Conservation (phyloP, 768 basidiomycete species). For the Galerina sulciceps region DNA sequence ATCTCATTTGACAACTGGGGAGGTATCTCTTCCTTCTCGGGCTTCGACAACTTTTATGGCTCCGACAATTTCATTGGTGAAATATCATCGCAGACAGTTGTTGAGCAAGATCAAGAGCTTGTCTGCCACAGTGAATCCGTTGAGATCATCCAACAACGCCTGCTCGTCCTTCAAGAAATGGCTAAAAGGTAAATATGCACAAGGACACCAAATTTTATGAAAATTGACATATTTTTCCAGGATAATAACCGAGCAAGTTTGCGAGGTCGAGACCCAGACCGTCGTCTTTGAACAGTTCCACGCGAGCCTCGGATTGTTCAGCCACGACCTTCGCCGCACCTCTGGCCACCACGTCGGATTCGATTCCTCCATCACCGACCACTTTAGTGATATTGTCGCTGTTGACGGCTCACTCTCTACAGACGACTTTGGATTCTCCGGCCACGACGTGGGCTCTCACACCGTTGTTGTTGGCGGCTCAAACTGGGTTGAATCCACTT, state of each 20-base stretch:
- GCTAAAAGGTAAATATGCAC: conserved; percentile 32
- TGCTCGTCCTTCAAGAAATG: conserved; percentile 47
- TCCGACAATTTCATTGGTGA: conserved; percentile 21
- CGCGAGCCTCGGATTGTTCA: conserved; percentile 39
- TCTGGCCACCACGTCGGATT: conserved; percentile 41
- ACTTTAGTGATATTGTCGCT: conserved; percentile 32
- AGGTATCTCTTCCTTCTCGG: conserved; percentile 15
- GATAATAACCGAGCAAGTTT: conserved; percentile 48
- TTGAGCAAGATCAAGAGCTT: conserved; percentile 34
- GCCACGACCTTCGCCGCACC: conserved; percentile 40
- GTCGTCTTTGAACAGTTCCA: conserved; percentile 47
- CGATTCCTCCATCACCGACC: conserved; percentile 37
- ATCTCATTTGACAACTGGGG: conserved; percentile 21
- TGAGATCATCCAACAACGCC: conserved; percentile 48
- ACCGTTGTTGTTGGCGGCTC: conserved; percentile 37
- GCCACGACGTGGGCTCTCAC: conserved; percentile 40
- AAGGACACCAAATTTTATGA: too few species aligned
- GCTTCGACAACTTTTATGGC: conserved; percentile 21
- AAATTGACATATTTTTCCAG: too few species aligned
- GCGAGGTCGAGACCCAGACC: conserved; percentile 52
- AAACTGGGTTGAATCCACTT: conserved; percentile 39
- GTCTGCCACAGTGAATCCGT: conserved; percentile 43
- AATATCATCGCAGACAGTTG: conserved; percentile 26
- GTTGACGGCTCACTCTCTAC: conserved; percentile 38
- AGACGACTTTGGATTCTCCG: conserved; percentile 43